Conservation (phyloP, 2,329 filamentous ascomycete species). For the Fusarium robinianum region DNA sequence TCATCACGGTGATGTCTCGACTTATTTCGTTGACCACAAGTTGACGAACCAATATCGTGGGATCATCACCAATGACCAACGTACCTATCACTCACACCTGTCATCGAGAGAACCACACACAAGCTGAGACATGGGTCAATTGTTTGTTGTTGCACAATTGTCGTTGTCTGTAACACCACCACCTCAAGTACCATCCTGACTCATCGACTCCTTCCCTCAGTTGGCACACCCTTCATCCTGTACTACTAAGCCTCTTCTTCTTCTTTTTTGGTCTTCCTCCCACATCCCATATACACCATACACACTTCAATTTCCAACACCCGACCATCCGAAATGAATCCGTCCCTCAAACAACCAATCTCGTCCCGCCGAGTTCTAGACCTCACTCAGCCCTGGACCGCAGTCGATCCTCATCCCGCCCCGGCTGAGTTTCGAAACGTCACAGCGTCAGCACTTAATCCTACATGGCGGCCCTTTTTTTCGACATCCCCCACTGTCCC, state of each 20-base stretch:
- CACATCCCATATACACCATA: too few species aligned
- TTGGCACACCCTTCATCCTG: background rate
- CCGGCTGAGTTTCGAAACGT: constrained; percentile 22
- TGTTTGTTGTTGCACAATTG: constrained; percentile 35
- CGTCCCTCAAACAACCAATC: too few species aligned
- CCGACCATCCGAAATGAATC: too few species aligned
- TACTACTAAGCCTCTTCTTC: background rate
- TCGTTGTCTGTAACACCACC: constrained; percentile 28
- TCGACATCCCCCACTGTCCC: constrained; percentile 13
- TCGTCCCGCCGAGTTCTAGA: background rate
- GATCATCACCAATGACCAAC: too few species aligned
- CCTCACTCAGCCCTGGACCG: constrained; percentile 10
- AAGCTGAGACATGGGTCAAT: constrained; percentile 25
- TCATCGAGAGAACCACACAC: constrained; percentile 4
- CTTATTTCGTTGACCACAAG: too few species aligned
- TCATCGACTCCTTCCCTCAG: constrained; percentile 22
- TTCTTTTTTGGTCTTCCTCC: background rate
- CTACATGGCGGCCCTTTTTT: constrained; percentile 15
- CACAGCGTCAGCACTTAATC: constrained; percentile 35
- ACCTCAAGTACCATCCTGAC: constrained; percentile 16
- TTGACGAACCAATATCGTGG: too few species aligned
- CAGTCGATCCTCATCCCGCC: constrained; percentile 12
- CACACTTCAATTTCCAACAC: too few species aligned
- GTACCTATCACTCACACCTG: too few species aligned
- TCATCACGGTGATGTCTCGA: too few species aligned